These are phyloP conservation scores for Eucalyptus cladocalyx DNA, from an alignment of 345 rosid genomes.

Conservation along the genomic window DNA sequence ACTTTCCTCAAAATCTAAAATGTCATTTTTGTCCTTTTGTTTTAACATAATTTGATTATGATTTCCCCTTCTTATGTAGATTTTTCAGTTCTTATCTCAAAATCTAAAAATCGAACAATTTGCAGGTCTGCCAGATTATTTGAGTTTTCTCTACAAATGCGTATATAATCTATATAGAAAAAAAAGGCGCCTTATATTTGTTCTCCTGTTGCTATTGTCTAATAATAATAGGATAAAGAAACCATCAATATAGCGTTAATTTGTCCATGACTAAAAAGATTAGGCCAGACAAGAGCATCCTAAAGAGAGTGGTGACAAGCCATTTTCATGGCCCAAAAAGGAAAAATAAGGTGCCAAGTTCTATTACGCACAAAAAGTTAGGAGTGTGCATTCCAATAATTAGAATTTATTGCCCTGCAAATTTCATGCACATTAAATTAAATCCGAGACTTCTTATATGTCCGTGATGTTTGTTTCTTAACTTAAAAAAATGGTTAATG, in stretches of 20 bases:
- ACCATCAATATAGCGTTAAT: too few species aligned
- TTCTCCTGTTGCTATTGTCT: too few species aligned
- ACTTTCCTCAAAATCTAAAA: rapidly evolving
- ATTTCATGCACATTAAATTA: background rate
- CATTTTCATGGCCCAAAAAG: background rate
- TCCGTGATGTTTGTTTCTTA: too few species aligned
- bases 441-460: too few species aligned
- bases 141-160: background rate
- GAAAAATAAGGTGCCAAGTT: background rate
- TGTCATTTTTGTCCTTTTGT: background rate
- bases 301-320: background rate
- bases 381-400: background rate
- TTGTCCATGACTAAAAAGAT: background rate
- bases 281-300: background rate
- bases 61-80: background rate
- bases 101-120: background rate
- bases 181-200: background rate
- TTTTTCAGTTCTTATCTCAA: background rate
- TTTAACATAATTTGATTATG: background rate
- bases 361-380: rapidly evolving
- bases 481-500: too few species aligned
- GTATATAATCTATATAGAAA: background rate
- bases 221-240: too few species aligned
- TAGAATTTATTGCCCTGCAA: too few species aligned
- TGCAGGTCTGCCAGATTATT: rapidly evolving